phyloP scores from a whole-genome alignment of 2,329 filamentous ascomycete genomes.

The Fusarium dlaminii region DNA sequence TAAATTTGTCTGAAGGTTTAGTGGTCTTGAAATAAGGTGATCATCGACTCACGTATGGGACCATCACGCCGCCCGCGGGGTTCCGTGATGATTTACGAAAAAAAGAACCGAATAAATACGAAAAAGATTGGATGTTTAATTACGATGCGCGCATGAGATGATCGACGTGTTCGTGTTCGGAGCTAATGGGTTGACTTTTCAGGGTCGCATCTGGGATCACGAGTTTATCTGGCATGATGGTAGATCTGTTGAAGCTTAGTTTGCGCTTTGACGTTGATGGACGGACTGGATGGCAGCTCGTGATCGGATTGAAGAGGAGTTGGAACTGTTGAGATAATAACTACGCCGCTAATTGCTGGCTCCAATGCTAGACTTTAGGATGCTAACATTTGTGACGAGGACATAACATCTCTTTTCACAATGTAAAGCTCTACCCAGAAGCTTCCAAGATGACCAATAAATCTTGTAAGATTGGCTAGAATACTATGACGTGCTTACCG shows the following conservation, averaged over 20 bases:
- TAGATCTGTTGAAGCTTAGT: not conserved
- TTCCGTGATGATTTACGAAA: not conserved
- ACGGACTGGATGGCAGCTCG: not conserved
- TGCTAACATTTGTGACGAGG: not conserved
- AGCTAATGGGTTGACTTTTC: not conserved
- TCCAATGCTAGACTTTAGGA: not conserved
- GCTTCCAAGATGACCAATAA: not conserved
- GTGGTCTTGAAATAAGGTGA: not conserved
- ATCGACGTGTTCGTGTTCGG: slow-evolving; percentile 18
- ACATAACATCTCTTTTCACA: not conserved
- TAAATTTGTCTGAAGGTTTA: not conserved
- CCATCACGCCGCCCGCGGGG: slow-evolving; percentile 2
- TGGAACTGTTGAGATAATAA: too few relatives aligned
- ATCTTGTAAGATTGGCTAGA: not conserved
- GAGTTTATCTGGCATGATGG: not conserved
- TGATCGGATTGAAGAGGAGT: not conserved
- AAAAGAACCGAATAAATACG: not conserved
- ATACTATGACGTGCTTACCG: slow-evolving; percentile 3
- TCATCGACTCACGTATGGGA: not conserved
- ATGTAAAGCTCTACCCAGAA: not conserved
- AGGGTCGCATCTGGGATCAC: not conserved
- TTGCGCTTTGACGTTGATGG: not conserved
- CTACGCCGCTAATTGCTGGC: not conserved
- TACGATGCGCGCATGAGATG: not conserved
- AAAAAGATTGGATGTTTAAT: not conserved